Evolutionary conservation across 2,329 filamentous ascomycete genomes (phyloP).

Genomic region (Teratosphaeria zuluensis): DNA sequence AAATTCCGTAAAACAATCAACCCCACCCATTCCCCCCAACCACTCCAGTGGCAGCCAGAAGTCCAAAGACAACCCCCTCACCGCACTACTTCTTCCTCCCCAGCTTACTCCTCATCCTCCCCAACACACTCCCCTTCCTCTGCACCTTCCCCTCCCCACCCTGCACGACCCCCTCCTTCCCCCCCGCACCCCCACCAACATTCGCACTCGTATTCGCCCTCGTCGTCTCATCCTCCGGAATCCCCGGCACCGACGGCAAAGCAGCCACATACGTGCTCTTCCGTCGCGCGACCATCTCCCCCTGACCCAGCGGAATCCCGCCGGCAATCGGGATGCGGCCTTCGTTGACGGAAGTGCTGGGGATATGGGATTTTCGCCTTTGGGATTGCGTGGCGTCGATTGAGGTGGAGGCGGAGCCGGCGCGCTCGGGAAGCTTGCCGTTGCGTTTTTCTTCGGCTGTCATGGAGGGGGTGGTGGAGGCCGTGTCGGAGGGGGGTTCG

Average conservation of each 20-base stretch:
- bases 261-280: neutral
- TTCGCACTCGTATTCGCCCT: neutral
- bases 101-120: neutral
- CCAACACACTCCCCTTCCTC: neutral
- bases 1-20: too few relatives aligned
- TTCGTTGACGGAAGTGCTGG: neutral
- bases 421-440: neutral
- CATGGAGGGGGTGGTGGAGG: neutral
- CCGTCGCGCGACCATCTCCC: neutral
- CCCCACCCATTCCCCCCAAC: too few relatives aligned
- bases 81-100: neutral
- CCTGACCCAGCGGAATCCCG: neutral
- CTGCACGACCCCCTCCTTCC: neutral
- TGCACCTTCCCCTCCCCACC: neutral
- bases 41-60: too few relatives aligned
- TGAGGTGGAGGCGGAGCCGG: neutral
- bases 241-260: neutral
- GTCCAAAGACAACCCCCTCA: neutral
- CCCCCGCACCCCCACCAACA: too few relatives aligned
- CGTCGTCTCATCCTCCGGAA: neutral
- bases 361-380: neutral
- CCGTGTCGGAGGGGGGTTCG: neutral
- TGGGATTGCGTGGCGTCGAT: neutral
- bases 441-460: neutral
- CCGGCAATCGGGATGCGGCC: neutral